A percentile compares a stretch with the other conserved stretches of the same genome.
phyloP scores from a whole-genome alignment of 2,329 filamentous ascomycete genomes.

The Geosmithia putterillii region DNA sequence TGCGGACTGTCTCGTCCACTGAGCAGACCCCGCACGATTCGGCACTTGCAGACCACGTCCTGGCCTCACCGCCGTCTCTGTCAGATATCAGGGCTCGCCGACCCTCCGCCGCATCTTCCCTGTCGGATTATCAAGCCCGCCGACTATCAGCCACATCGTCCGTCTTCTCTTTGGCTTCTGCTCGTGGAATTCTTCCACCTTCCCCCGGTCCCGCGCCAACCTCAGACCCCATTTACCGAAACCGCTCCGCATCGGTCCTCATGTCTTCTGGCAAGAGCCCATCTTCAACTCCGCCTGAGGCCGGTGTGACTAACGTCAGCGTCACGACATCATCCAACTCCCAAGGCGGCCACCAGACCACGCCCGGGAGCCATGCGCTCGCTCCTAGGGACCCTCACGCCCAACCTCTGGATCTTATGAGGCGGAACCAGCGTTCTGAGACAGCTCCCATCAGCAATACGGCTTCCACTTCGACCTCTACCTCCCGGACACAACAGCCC shows the following conservation, averaged over 20 bases:
- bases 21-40: conserved; percentile 7
- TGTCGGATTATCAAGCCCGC: conserved; percentile 32
- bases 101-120: conserved; percentile 6
- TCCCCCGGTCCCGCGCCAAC: conserved; percentile 39
- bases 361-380: conserved; percentile 29
- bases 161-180: conserved; percentile 56
- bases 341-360: conserved; percentile 26
- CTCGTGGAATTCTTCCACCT: conserved; percentile 34
- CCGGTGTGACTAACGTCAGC: conserved; percentile 36
- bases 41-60: conserved; percentile 35
- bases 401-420: conserved; percentile 30
- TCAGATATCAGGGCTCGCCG: conserved; percentile 47
- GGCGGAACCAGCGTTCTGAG: conserved; percentile 25
- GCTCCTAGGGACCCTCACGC: conserved; percentile 27
- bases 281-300: conserved; percentile 26
- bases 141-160: conserved; percentile 59
- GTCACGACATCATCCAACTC: conserved; percentile 37
- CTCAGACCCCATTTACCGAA: conserved; percentile 31
- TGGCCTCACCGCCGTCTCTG: conserved; percentile 31
- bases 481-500: conserved; percentile 32
- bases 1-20: conserved; percentile 17
- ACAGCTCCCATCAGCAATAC: conserved; percentile 17
- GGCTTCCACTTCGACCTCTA: too few species aligned
- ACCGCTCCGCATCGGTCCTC: conserved; percentile 30
- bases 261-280: conserved; percentile 32